These are phyloP conservation scores for Neonectria magnoliae DNA, from an alignment of 2,329 filamentous ascomycete species.

Conservation along the genomic window DNA sequence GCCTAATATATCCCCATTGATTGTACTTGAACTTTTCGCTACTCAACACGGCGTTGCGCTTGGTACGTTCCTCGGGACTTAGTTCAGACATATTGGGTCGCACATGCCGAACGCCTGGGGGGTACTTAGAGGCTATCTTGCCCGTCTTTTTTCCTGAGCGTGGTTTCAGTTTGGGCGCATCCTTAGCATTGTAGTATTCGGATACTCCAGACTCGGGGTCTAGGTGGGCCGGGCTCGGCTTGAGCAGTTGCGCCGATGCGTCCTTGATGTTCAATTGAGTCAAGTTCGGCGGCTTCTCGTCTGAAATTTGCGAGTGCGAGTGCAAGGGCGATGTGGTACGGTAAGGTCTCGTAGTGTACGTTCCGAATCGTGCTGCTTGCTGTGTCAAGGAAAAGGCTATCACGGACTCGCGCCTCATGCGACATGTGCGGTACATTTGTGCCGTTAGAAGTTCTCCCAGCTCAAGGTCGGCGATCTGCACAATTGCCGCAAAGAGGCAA, in stretches of 20 bases:
- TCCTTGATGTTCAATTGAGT: slow-evolving; percentile 31
- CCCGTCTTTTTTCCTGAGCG: neutral
- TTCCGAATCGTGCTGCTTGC: slow-evolving; percentile 21
- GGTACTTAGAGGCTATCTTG: neutral
- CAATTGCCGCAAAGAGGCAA: slow-evolving; percentile 29
- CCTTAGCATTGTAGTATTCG: neutral
- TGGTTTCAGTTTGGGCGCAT: neutral
- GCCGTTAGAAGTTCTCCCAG: slow-evolving; percentile 40
- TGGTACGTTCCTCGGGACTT: slow-evolving; percentile 9
- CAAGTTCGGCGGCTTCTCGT: slow-evolving; percentile 25
- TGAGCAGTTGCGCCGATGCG: slow-evolving; percentile 13
- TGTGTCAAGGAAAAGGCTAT: slow-evolving; percentile 29
- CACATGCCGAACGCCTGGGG: neutral
- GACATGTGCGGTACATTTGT: slow-evolving; percentile 38
- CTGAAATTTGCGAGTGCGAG: neutral
- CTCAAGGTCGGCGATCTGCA: slow-evolving; percentile 35
- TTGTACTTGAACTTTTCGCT: slow-evolving; percentile 26
- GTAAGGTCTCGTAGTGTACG: slow-evolving; percentile 26
- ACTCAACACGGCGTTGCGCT: slow-evolving; percentile 12
- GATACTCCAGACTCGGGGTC: neutral
- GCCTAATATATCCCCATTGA: slow-evolving; percentile 49
- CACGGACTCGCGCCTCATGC: slow-evolving; percentile 36
- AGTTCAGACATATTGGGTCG: slow-evolving; percentile 4
- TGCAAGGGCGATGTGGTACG: slow-evolving; percentile 9
- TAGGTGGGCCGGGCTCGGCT: neutral